Base-by-base conservation (phyloP, 371 early-diverging fungal genomes). In the Lichtheimia corymbifera region DNA sequence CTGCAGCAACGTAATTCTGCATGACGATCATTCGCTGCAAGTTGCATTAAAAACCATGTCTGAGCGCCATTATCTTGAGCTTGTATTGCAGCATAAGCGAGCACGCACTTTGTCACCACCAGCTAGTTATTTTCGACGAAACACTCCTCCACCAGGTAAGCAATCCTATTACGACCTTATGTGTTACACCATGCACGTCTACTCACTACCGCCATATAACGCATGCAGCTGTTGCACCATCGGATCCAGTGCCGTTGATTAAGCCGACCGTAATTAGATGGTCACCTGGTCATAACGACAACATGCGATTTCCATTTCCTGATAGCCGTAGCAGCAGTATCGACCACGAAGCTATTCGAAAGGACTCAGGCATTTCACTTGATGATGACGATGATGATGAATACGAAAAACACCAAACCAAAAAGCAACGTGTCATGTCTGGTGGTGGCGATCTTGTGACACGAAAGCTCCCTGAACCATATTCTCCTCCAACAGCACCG, bases 221-320 rank as follows among this genome's bases (percentile, higher is more conserved):
- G 6, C 35, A 51, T 49, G 41, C 50, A 51, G n/a, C 47, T 14
- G 35, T 35, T 35, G 35, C 35, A 13, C 41, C 27, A 51, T 50
- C 42, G 49, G 41, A 35, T 35, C 35, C 35, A 35, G 67, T 72
- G 28, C 76, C 79, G 59, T 63, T 73, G 28, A 79, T 79, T 13
- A 75, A 73, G 70, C 79, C 79, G 58, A 75, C 74, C 2, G 76
- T 72, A 6, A 40, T 71, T 17, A 62, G 72, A 66, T 77, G 74
- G 77, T 55, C 64, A 53, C 64, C 72, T 55, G 65, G 61, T 27
- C 54, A 27, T 30, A 30, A 50, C 20, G 30, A 58, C 35, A 58
- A 55, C n/a, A 50, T 57, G 28, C 61, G 60, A 28, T 53, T 44
- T 42, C 51, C 53, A 11, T 17, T 25, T 51, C 22, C 28, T 7